Base-by-base conservation (phyloP, 371 early-diverging fungal species). In the Actinomucor elegans region DNA sequence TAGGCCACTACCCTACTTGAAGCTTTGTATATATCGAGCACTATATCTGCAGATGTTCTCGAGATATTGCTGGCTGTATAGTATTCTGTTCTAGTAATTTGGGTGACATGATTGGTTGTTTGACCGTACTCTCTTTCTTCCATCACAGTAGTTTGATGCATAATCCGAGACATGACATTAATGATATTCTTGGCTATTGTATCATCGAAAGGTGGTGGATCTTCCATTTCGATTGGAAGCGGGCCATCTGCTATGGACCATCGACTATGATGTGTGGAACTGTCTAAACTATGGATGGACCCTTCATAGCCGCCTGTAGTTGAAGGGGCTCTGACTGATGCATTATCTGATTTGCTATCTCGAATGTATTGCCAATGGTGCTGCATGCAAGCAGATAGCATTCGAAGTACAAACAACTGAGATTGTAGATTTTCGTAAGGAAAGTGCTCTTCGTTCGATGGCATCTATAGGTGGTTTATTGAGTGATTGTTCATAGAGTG, bases 161-260 rank as follows among this genome's bases (percentile, higher is more conserved):
- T 77, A 62, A 86, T 88, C 17, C 85, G 71, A 12, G 83, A 75
- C 55, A 90, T 64, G 17, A 83, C 73, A 45, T 72, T 73, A 8
- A 91, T 73, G 5, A 90, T 73, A 41, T 73, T 80, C 55, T 84
- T 86, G 14, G 87, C 88, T 5, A 90, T 64, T 12, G 56, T 42
- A 32, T 92, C 93, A 6, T 90, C 91, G 28, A 91, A 67, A 35
- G 90, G 84, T 26, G 90, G 91, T 28, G 92, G 92, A 57, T 90
- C 92, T 15, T 79, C 79, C 54, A 71, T 49, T 32, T 66, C 65
- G 15, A 50, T 18, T 15, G 72, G 64, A 9, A 63, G 31, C 9
- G 59, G 50, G 5, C 51, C 33, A 12, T 61, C 55, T 10, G 64
- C 50, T 23, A 51, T 41, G 23, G 59, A 54, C 64, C 56, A 65